phyloP scores from a whole-genome alignment of 768 basidiomycete genomes.

The Xerocomellus amylosporus region DNA sequence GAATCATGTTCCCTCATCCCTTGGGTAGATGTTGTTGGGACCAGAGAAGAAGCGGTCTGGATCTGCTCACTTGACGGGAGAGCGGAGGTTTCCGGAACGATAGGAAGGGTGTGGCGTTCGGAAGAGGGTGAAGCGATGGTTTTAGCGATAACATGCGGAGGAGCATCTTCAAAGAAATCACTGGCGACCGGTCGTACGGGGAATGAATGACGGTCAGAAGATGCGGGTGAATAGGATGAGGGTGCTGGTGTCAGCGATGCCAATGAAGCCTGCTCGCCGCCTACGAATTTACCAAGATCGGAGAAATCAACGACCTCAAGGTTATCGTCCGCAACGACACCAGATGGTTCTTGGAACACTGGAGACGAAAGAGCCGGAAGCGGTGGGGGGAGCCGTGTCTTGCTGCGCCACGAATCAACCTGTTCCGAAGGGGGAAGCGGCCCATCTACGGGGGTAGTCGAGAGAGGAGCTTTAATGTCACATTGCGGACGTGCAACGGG shows the following conservation, averaged over 20 bases:
- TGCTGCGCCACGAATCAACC: constrained; percentile 67
- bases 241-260: constrained; percentile 11
- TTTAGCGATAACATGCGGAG: constrained; percentile 40
- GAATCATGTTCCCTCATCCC: constrained; percentile 21
- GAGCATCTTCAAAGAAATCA: constrained; percentile 67
- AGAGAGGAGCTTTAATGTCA: constrained; percentile 9
- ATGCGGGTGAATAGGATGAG: constrained; percentile 18
- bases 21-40: background rate
- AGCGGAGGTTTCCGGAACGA: constrained; percentile 15
- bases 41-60: background rate
- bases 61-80: constrained; percentile 8
- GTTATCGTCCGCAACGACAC: constrained; percentile 50
- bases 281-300: constrained; percentile 70
- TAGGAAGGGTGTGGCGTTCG: constrained; percentile 16
- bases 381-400: constrained; percentile 33
- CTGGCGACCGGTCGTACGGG: constrained; percentile 55
- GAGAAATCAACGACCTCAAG: constrained; percentile 81
- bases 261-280: constrained; percentile 29
- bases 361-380: constrained; percentile 33
- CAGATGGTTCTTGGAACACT: constrained; percentile 37
- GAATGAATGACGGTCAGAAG: constrained; percentile 25
- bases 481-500: constrained; percentile 25
- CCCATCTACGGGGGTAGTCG: constrained; percentile 19
- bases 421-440: constrained; percentile 33
- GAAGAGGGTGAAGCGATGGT: constrained; percentile 11